These are phyloP conservation scores for Claviceps sp. DNA, from an alignment of 2,329 filamentous ascomycete genomes.

Conservation along the genomic window DNA sequence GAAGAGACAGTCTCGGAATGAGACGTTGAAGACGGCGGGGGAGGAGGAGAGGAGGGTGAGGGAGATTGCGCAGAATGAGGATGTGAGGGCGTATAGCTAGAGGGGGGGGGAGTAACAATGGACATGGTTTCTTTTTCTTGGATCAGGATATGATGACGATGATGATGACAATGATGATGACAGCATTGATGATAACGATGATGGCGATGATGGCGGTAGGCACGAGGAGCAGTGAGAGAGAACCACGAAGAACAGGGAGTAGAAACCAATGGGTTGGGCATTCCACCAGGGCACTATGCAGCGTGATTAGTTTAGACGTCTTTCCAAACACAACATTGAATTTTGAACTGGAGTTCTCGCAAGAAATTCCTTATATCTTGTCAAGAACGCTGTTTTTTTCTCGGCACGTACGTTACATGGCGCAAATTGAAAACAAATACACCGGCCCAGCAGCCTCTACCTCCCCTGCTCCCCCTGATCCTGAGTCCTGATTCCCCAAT, in stretches of 20 bases:
- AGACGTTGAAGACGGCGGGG: conserved; percentile 56
- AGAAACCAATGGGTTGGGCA: no score
- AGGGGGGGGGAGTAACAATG: neutral
- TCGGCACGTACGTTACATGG: neutral
- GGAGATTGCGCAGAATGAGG: conserved; percentile 48
- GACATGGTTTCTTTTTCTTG: neutral
- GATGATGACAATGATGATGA: neutral
- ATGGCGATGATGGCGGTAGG: neutral
- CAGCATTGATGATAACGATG: neutral
- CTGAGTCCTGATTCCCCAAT: neutral
- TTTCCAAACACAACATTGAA: no score
- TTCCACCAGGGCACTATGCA: no score
- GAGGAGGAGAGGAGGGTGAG: conserved; percentile 49
- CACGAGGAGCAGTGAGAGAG: neutral
- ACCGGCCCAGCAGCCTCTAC: no score
- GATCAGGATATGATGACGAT: neutral
- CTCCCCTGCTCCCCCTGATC: neutral
- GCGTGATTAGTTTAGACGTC: no score
- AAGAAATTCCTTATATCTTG: neutral
- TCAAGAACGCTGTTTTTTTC: neutral
- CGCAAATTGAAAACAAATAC: neutral
- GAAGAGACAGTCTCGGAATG: conserved; percentile 56
- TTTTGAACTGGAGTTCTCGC: no score
- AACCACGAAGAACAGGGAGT: no score
- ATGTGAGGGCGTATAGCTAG: conserved; percentile 23